Evolutionary conservation across 2,329 filamentous ascomycete species (phyloP).

Genomic region (Colletotrichum sp.): DNA sequence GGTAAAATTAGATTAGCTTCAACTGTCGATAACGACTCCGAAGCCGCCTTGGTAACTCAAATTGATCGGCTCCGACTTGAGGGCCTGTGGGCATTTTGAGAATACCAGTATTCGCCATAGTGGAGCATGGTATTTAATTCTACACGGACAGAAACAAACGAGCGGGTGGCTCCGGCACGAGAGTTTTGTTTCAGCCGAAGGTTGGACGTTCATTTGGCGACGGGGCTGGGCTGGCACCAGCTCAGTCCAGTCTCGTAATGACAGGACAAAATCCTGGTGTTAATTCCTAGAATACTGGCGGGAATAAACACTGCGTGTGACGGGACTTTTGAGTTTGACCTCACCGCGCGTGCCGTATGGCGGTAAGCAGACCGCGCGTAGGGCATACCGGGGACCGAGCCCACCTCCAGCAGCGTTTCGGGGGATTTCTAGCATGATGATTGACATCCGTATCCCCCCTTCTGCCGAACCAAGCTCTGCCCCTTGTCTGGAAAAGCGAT

Average conservation of each 20-base stretch:
- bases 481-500: neutral
- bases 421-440: neutral
- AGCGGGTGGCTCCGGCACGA: neutral
- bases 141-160: neutral
- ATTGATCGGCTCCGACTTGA: neutral
- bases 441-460: neutral
- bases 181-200: neutral
- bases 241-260: neutral
- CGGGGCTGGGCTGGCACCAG: neutral
- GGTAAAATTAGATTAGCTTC: neutral
- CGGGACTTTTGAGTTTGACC: neutral
- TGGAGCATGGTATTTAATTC: neutral
- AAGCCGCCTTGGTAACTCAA: neutral
- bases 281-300: neutral
- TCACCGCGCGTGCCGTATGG: neutral
- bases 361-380: neutral
- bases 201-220: neutral
- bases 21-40: neutral
- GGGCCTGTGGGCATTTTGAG: neutral
- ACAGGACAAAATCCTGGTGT: neutral
- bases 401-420: neutral
- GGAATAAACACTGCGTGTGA: neutral
- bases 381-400: neutral
- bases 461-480: neutral
- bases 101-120: neutral